Evolutionary conservation across 495 filamentous ascomycete species (phyloP), one percentile per base, ranked within the genome.

Genomic region (Tuber calosporum): DNA sequence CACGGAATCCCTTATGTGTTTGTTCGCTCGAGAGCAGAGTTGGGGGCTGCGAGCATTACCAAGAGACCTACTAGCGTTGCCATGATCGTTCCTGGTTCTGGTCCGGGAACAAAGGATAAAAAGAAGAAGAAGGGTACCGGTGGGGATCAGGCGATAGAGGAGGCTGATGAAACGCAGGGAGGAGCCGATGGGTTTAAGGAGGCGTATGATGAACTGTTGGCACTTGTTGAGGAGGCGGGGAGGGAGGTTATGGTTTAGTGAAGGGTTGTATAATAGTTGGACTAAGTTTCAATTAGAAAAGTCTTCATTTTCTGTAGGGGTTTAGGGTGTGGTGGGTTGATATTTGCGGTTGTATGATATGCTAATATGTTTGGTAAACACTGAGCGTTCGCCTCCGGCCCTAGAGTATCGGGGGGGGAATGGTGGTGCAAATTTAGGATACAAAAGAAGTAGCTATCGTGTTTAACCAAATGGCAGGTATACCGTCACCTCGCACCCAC

Each of bases 51-150:
- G 38, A 92, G 93, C 38, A 89, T 88, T 75, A 98, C 95, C 67
- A 98, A 97, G 88, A 87, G 95, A 75, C 94, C 95, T 36, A 98
- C 95, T 39, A 96, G 92, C 84, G 94, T 97, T 36, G 90, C 96
- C 71, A 93, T 97, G 92, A 89, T 97, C 37, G 81, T 84, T 77
- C 87, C 83, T 83, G 77, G 53, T 17, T 2, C 69, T n/a, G 66
- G 72, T 22, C 72, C 66, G 1, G 85, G 85, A 82, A 84, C 83
- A 83, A 83, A 77, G 77, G 83, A 76, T 82, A 85, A 79, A 73
- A 83, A 80, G 86, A 84, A 83, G 78, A 79, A 83, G 72, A 76
- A 75, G 48, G 84, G 84, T 74, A 83, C 84, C 67, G 85, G 82
- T 70, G 83, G 82, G 53, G 87, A 86, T 38, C 83, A 81, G 58